Conservation (phyloP, 768 basidiomycete species). For the Lentinula lateritia region DNA sequence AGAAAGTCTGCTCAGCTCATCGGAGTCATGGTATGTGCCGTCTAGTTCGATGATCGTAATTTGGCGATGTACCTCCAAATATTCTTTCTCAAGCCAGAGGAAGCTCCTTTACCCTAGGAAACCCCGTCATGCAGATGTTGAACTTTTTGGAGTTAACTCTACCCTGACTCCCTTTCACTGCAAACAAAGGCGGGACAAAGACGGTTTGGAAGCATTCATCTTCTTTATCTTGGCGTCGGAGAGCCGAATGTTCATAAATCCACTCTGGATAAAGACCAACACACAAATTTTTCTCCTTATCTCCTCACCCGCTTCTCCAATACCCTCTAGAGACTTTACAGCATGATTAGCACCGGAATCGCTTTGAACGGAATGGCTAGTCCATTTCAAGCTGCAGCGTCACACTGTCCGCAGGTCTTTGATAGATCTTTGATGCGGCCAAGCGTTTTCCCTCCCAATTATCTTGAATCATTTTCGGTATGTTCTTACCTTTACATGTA, state of each 20-base stretch:
- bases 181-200: background rate
- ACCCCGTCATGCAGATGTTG: background rate
- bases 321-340: background rate
- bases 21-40: no score
- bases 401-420: background rate
- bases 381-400: background rate
- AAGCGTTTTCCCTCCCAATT: background rate
- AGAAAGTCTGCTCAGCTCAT: no score
- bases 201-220: background rate
- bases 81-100: background rate
- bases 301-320: background rate
- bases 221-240: background rate
- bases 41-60: no score
- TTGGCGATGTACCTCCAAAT: no score
- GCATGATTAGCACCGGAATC: background rate
- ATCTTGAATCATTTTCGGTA: background rate
- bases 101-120: no score
- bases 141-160: background rate
- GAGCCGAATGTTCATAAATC: background rate
- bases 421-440: background rate
- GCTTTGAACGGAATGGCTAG: background rate
- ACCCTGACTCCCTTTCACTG: background rate
- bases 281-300: background rate
- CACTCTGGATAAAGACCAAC: background rate
- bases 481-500: background rate